Percentiles rank a stretch among this genome's conserved stretches.
Evolutionary conservation across 2,329 filamentous ascomycete species (phyloP).

Genomic region (Claviceps pusilla): DNA sequence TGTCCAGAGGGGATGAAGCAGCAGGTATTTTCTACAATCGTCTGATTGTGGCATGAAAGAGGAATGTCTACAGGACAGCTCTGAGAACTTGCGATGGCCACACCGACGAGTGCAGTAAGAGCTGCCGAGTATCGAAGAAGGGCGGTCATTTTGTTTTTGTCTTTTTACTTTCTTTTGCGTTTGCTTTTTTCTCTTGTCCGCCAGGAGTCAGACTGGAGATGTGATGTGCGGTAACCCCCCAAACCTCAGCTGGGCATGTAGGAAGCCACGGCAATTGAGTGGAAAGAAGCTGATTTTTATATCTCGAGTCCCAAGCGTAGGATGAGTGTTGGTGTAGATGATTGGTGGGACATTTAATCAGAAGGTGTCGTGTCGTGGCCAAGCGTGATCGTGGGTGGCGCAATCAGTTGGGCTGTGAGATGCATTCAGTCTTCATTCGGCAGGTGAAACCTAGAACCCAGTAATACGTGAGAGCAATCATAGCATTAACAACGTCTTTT

Average conservation of each 20-base stretch:
- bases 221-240: not conserved
- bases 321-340: not conserved
- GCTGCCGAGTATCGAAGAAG: slow-evolving; percentile 6
- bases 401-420: not conserved
- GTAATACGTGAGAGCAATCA: too few relatives aligned
- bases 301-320: not conserved
- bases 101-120: slow-evolving; percentile 7
- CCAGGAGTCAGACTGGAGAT: not conserved
- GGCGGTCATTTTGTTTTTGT: slow-evolving; percentile 2
- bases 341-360: not conserved
- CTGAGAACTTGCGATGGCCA: slow-evolving; percentile 2
- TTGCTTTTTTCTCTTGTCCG: not conserved
- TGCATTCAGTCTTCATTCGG: not conserved
- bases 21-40: slow-evolving; percentile 46
- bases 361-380: not conserved
- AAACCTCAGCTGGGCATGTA: not conserved
- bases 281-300: not conserved
- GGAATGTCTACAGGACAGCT: slow-evolving; percentile 21
- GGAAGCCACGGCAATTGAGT: not conserved
- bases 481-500: too few relatives aligned
- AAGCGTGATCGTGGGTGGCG: not conserved
- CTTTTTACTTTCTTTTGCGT: not conserved
- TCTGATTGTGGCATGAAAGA: slow-evolving; percentile 50
- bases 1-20: slow-evolving; percentile 60
- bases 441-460: too few relatives aligned